Conservation (phyloP, 306 rosid genomes). For the Oxytropis ochrocephala region DNA sequence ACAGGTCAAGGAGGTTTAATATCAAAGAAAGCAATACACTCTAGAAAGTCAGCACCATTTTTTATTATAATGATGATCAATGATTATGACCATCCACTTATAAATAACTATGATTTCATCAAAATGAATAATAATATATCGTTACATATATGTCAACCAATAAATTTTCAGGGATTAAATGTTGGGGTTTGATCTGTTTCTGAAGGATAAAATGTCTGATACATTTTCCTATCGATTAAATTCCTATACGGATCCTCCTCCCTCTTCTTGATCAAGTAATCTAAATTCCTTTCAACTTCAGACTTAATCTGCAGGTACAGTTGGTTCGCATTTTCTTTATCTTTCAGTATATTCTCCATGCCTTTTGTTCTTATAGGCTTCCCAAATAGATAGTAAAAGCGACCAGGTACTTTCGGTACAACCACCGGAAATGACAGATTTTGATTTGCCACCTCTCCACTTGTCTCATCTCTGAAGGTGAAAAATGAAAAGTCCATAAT, state of each 20-base stretch:
- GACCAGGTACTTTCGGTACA: slow-evolving; percentile 76
- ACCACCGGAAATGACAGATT: slow-evolving; percentile 32
- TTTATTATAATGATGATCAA: background rate
- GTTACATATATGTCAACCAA: background rate
- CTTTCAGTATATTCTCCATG: slow-evolving; percentile 49
- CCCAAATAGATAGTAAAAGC: slow-evolving; percentile 75
- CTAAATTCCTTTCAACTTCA: slow-evolving; percentile 48
- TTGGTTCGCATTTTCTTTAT: slow-evolving; percentile 57
- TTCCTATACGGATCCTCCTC: slow-evolving; percentile 87
- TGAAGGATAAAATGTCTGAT: slow-evolving; percentile 36
- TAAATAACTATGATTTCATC: background rate
- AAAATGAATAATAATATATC: background rate
- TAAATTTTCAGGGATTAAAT: slow-evolving; percentile 55
- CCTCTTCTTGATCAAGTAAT: slow-evolving; percentile 73
- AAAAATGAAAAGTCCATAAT: background rate
- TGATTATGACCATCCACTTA: background rate
- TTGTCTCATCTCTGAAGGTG: slow-evolving; percentile 34
- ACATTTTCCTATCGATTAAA: slow-evolving; percentile 51
- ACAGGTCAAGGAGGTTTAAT: too few species aligned
- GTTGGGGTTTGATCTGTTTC: slow-evolving; percentile 47
- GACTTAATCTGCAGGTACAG: slow-evolving; percentile 77
- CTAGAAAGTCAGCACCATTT: background rate
- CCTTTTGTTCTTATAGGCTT: slow-evolving; percentile 79
- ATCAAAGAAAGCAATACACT: too few species aligned
- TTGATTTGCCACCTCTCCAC: slow-evolving; percentile 56